phyloP scores from a whole-genome alignment of 1,139 yeast genomes.

The Pichia sp. region DNA sequence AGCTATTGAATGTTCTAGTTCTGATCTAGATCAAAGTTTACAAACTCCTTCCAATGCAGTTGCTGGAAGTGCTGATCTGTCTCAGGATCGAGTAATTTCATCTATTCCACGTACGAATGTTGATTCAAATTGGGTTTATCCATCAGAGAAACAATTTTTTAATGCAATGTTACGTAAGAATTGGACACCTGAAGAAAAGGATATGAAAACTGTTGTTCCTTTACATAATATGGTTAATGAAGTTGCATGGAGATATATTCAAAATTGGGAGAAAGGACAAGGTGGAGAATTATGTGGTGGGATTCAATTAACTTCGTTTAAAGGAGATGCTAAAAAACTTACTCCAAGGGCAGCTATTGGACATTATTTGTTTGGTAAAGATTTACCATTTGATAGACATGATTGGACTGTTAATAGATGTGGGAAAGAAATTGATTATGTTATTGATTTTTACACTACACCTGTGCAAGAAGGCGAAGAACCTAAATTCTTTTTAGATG shows the following conservation, averaged over 20 bases:
- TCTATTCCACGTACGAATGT: slow-evolving; percentile 77
- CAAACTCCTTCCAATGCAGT: slow-evolving; percentile 12
- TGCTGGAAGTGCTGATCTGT: slow-evolving; percentile 33
- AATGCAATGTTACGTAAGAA: slow-evolving; percentile 91
- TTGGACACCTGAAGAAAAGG: slow-evolving; percentile 76
- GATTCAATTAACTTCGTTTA: slow-evolving; percentile 74
- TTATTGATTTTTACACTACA: slow-evolving; percentile 76
- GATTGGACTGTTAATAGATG: slow-evolving; percentile 93
- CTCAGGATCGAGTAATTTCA: slow-evolving; percentile 69
- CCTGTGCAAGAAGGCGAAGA: slow-evolving; percentile 37
- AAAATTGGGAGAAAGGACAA: slow-evolving; percentile 69
- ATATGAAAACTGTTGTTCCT: slow-evolving; percentile 89
- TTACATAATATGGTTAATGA: slow-evolving; percentile 93
- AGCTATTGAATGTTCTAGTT: slow-evolving; percentile 40
- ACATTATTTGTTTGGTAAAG: slow-evolving; percentile 52
- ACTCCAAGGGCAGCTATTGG: slow-evolving; percentile 89
- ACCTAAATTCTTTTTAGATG: slow-evolving; percentile 75
- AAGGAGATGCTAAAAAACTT: slow-evolving; percentile 77
- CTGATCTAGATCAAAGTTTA: slow-evolving; percentile 15
- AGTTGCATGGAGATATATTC: slow-evolving; percentile 81
- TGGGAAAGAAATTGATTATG: slow-evolving; percentile 79
- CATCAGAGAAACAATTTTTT: slow-evolving; percentile 89
- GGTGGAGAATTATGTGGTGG: slow-evolving; percentile 77
- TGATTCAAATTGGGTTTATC: slow-evolving; percentile 79
- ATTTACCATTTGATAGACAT: slow-evolving; percentile 89